These are phyloP conservation scores for Neofusicoccum laricinum DNA, from an alignment of 2,329 filamentous ascomycete species.

Conservation along the genomic window DNA sequence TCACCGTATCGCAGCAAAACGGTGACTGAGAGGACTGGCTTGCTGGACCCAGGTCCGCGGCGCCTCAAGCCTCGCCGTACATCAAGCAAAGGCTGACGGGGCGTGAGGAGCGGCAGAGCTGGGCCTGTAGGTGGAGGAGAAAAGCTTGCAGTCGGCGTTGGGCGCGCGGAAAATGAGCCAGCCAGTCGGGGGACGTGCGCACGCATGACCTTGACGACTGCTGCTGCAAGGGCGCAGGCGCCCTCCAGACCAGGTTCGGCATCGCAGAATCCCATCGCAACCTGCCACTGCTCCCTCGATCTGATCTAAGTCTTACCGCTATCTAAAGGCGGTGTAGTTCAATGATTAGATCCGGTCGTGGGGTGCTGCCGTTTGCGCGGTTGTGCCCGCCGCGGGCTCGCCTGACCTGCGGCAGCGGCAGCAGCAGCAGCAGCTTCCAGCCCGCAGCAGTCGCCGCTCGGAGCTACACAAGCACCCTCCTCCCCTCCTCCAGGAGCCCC, in stretches of 20 bases:
- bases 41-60: conserved; percentile 20
- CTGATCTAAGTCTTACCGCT: conserved; percentile 12
- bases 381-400: conserved; percentile 5
- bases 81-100: not conserved
- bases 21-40: conserved; percentile 35
- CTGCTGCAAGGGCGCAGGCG: conserved; percentile 1
- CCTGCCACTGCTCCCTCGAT: not conserved
- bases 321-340: conserved; percentile 1
- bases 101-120: not conserved
- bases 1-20: not conserved
- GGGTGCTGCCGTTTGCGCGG: conserved; percentile 3
- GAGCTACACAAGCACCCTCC: conserved; percentile 14
- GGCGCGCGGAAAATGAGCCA: conserved; percentile 3
- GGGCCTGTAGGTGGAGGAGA: not conserved
- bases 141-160: not conserved
- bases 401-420: not conserved
- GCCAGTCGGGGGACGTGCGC: not conserved
- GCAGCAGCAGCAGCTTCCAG: not conserved
- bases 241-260: not conserved
- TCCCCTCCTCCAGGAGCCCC: not conserved
- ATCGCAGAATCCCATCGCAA: not conserved
- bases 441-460: conserved; percentile 4
- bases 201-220: not conserved
- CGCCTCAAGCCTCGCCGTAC: not conserved
- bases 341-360: conserved; percentile 13